A percentile compares a stretch with the other conserved stretches of the same genome.
Evolutionary conservation across 768 basidiomycete species (phyloP).

Genomic region (Amylocystis lapponica): DNA sequence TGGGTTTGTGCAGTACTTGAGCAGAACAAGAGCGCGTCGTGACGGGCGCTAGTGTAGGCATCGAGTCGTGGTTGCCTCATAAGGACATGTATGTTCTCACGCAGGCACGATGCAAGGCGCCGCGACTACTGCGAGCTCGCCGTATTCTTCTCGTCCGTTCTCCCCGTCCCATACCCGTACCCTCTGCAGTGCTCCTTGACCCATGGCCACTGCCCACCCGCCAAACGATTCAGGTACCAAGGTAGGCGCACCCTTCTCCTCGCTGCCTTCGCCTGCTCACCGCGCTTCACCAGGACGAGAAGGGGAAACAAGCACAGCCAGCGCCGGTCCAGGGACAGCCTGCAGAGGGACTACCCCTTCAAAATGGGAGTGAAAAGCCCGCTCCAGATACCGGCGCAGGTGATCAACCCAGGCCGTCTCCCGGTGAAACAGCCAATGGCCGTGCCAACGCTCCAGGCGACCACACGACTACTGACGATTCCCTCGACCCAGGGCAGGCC

Average conservation of each 20-base stretch:
- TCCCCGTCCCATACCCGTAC: slow-evolving; percentile 21
- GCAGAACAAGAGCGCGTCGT: too few species aligned
- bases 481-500: slow-evolving; percentile 20
- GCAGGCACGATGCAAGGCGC: slow-evolving; percentile 23
- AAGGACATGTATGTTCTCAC: slow-evolving; percentile 12
- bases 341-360: slow-evolving; percentile 14
- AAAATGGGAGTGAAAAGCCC: slow-evolving; percentile 14
- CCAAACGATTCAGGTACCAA: slow-evolving; percentile 12
- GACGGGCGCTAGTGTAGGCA: too few species aligned
- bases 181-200: slow-evolving; percentile 20
- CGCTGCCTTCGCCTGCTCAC: neutral
- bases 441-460: slow-evolving; percentile 13
- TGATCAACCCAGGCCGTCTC: neutral
- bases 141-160: slow-evolving; percentile 19
- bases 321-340: slow-evolving; percentile 19
- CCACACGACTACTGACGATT: slow-evolving; percentile 1
- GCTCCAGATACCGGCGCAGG: neutral
- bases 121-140: slow-evolving; percentile 17
- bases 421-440: slow-evolving; percentile 8
- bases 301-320: slow-evolving; percentile 20
- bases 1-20: too few species aligned
- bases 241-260: slow-evolving; percentile 5
- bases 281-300: slow-evolving; percentile 12
- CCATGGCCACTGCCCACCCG: slow-evolving; percentile 21
- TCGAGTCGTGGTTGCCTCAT: slow-evolving; percentile 7